These are phyloP conservation scores for Wickerhamomyces hampshirensis DNA, from an alignment of 805 yeast genomes.

Conservation along the genomic window DNA sequence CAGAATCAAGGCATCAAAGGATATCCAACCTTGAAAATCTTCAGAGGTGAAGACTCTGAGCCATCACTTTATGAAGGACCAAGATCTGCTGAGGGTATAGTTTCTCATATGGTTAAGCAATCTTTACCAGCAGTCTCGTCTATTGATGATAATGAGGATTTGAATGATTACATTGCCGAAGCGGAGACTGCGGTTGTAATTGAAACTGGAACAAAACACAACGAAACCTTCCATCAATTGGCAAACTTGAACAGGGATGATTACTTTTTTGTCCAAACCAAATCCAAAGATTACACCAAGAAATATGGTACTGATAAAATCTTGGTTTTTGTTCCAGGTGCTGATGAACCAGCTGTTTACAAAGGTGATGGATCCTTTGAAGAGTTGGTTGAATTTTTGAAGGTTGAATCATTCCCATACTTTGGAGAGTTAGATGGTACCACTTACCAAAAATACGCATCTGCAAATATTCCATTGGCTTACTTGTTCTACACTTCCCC, in stretches of 20 bases:
- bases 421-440: conserved; percentile 85
- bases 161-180: conserved; percentile 45
- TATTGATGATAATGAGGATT: conserved; percentile 40
- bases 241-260: conserved; percentile 66
- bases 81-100: conserved; percentile 76
- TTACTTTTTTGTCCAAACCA: conserved; percentile 52
- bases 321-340: conserved; percentile 27
- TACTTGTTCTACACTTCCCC: conserved; percentile 77
- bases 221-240: conserved; percentile 53
- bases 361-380: conserved; percentile 24
- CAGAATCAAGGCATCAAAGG: conserved; percentile 65
- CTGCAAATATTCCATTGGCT: conserved; percentile 71
- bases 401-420: conserved; percentile 67
- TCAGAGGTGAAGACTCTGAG: conserved; percentile 42
- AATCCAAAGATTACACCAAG: conserved; percentile 29
- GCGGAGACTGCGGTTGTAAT: conserved; percentile 51
- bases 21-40: conserved; percentile 79
- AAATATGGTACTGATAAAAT: conserved; percentile 30
- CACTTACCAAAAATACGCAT: conserved; percentile 72
- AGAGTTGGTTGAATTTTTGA: conserved; percentile 27
- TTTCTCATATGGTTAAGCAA: conserved; percentile 74
- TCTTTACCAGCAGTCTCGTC: conserved; percentile 70
- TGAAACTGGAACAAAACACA: conserved; percentile 45
- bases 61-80: conserved; percentile 76
- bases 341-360: conserved; percentile 28